phyloP scores from a whole-genome alignment of 805 yeast genomes.

The Candida chilensis region DNA sequence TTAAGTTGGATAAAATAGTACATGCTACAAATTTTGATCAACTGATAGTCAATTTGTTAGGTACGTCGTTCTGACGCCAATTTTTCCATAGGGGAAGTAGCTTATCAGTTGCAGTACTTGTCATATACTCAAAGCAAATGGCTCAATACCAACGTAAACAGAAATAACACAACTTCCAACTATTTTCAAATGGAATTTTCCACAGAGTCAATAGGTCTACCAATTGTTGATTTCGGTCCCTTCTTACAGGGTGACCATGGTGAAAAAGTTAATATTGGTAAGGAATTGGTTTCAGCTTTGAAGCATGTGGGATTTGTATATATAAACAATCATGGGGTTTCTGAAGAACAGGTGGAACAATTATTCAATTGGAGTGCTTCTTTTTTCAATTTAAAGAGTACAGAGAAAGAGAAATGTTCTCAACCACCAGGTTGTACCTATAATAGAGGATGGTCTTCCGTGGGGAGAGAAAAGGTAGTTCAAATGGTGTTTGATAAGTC shows the following conservation, averaged over 20 bases:
- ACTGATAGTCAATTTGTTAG: no score
- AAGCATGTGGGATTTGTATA: constrained; percentile 12
- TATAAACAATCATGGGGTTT: constrained; percentile 11
- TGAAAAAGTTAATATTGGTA: constrained; percentile 6
- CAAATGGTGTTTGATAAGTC: constrained; percentile 15
- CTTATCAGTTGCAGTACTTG: no score
- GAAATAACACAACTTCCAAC: no score
- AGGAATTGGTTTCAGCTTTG: constrained; percentile 10
- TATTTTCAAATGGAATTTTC: no score
- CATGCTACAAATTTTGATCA: no score
- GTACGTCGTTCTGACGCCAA: no score
- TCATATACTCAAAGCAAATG: no score
- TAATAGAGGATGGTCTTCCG: constrained; percentile 12
- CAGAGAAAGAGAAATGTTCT: constrained; percentile 13
- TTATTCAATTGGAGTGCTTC: constrained; percentile 11
- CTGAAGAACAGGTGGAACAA: constrained; percentile 5
- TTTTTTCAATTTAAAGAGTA: constrained; percentile 9
- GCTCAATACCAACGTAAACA: no score
- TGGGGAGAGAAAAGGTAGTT: constrained; percentile 10
- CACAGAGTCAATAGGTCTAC: neutral
- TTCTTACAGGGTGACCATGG: constrained; percentile 1
- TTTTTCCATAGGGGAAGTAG: no score
- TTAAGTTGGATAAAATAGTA: no score
- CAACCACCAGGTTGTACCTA: constrained; percentile 8
- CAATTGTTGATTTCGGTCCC: constrained; percentile 4